Base-by-base conservation (phyloP, 2,329 filamentous ascomycete genomes). In the Colletotrichum echinochloae region DNA sequence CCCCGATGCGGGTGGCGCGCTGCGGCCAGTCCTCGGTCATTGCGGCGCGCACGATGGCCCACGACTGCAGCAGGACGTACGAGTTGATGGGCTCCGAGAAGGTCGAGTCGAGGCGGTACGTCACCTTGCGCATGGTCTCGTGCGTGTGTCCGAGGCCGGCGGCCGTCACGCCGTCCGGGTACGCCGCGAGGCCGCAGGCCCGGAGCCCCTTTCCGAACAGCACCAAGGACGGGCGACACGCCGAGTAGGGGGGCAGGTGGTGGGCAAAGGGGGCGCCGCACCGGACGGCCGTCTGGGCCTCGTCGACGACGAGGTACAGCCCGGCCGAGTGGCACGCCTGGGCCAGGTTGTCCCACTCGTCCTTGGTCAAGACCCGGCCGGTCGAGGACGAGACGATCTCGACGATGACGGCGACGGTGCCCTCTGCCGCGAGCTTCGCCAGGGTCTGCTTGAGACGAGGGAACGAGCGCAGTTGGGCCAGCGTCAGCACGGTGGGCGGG, bases 11-110 rank as follows among this genome's bases (percentile, higher is more conserved):
- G 1, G 49, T 3, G 28, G 28, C 49, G 3, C 28, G 26, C 16
- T 9, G 4, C 16, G 49, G 49, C 49, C 49, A 52, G 28, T 52
- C 9, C 49, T 52, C 49, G 1, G 12, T 16, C 16, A 16, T 18
- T 16, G 49, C 28, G 18, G 49, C 28, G 4, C 23, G 26, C 26
- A 33, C 49, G 11, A 52, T 52, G 26, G 26, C 28, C 49, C 49
- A 52, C 28, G 49, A 52, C 28, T 52, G 49, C 5, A 28, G 23
- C 28, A 52, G 6, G 16, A 52, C 49, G 28, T 52, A 18, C 28
- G 23, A 52, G 28, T 59, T 59, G 55, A 59, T 59, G 11, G 55
- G 55, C 14, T 37, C 33, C 14, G 55, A 59, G 39, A 23, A 39
- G 5, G 33, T 59, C 7, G 55, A 33, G n/a, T 59, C 33, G n/a